phyloP scores from a whole-genome alignment of 805 yeast species.

The Cyberlindnera saturnus region DNA sequence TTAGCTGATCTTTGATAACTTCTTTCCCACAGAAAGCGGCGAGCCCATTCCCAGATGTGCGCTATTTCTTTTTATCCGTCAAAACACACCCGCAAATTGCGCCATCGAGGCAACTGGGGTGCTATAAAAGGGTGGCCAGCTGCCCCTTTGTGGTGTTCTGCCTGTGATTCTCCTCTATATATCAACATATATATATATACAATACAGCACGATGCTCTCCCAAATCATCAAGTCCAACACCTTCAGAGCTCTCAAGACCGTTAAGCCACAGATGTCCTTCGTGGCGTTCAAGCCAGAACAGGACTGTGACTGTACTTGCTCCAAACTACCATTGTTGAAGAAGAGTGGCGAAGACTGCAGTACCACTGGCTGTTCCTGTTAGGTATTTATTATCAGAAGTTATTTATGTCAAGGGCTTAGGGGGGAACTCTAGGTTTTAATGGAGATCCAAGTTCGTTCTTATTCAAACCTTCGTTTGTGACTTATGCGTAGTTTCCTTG shows the following conservation, averaged over 20 bases:
- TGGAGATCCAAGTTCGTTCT: too few species aligned
- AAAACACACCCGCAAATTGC: background rate
- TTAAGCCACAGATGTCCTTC: constrained; percentile 6
- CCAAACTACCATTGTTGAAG: constrained; percentile 8
- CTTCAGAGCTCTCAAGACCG: constrained; percentile 11
- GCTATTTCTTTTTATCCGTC: background rate
- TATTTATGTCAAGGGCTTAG: background rate
- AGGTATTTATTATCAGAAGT: constrained; percentile 1
- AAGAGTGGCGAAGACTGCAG: constrained; percentile 22
- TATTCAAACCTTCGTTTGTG: too few species aligned
- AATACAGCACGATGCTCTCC: constrained; percentile 12
- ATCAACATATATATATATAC: constrained; percentile 1
- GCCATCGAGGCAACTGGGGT: background rate
- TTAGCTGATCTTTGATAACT: too few species aligned
- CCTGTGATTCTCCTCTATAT: background rate
- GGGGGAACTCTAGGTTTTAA: too few species aligned
- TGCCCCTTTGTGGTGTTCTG: too few species aligned
- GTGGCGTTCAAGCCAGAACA: constrained; percentile 13
- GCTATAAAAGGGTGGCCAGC: too few species aligned
- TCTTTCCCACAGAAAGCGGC: too few species aligned
- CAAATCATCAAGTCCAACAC: constrained; percentile 12
- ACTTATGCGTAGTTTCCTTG: too few species aligned
- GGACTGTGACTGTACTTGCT: constrained; percentile 26
- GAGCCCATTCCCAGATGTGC: too few species aligned
- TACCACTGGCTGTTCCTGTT: constrained; percentile 24